Base-by-base conservation (phyloP, 2,329 filamentous ascomycete species). In the Podosphaera fusca region DNA sequence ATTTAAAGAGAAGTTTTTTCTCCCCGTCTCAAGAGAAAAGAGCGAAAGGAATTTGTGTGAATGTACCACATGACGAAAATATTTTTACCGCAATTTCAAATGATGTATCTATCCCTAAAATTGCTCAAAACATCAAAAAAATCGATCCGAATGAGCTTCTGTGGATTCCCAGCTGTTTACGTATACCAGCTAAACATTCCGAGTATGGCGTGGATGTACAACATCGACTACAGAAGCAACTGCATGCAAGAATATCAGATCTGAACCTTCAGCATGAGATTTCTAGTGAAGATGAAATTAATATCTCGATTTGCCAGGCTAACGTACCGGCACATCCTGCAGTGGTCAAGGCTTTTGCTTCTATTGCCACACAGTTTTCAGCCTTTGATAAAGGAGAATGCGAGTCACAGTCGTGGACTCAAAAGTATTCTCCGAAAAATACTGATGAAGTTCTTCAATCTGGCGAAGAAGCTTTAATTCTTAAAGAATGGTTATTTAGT, bases 321-420 rank as follows among this genome's bases (percentile, higher is more conserved):
- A 42, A 35, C 46, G 33, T 58, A 40, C 59, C 55, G 57, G 56
- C 61, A 5, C 82, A 88, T 66, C 74, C 81, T 9, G 77, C 79
- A 21, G 67, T 92, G 52, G 63, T 67, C 10, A 72, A 73, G 1
- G 71, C 87, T 1, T 85, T 81, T 63, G 67, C 72, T 2, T 73
- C 74, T 0, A 74, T 95, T 36, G 70, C 74, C 50, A 74, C 73
- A 0, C 74, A 74, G 0, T 72, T 89, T 10, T 89, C 85, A 3
- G 81, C 89, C 0, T 95, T 89, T 64, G 92, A 98, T 67, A 77
- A 72, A 60, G 85, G 82, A 7, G 76, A 75, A 55, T 94, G 85
- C 63, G 90, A 96, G 65, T 74, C 73, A 1, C 70, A 76, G 34
- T 70, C 79, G 7, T 98, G 92, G 92, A 68, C 75, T 1, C 82